Evolutionary conservation across 495 filamentous ascomycete genomes (phyloP).

Genomic region (Neurospora sp.): DNA sequence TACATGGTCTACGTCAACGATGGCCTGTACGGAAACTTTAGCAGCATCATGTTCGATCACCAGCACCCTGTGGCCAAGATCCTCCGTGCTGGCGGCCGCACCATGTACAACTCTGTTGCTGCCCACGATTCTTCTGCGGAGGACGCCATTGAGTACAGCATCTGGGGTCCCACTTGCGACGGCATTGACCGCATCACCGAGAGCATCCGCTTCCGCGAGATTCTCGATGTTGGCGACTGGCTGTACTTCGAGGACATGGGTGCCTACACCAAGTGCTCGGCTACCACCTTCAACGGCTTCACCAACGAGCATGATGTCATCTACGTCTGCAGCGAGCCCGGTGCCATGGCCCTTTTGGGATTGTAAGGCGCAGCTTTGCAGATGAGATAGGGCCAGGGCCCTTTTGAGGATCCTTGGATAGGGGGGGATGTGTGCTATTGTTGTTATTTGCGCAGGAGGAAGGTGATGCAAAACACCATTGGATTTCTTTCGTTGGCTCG

Average conservation of each 20-base stretch:
- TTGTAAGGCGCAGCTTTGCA: conserved; percentile 5
- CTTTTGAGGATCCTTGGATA: neutral
- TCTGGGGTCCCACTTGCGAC: conserved; percentile 98
- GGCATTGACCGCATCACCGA: conserved; percentile 87
- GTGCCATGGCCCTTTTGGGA: conserved; percentile 64
- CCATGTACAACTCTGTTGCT: conserved; percentile 36
- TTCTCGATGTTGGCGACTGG: conserved; percentile 89
- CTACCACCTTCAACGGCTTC: conserved; percentile 98
- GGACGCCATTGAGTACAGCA: conserved; percentile 60
- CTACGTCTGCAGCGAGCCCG: conserved; percentile 87
- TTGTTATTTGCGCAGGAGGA: neutral
- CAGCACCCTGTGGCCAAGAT: conserved; percentile 82
- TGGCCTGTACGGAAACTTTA: conserved; percentile 95
- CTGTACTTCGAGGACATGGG: conserved; percentile 98
- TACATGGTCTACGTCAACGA: conserved; percentile 98
- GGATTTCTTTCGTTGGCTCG: neutral
- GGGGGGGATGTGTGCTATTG: neutral
- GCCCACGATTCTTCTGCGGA: conserved; percentile 24
- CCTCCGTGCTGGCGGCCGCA: conserved; percentile 49
- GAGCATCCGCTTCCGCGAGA: conserved; percentile 59
- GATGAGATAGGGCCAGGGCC: neutral
- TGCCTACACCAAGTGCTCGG: conserved; percentile 94
- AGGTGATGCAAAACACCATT: neutral
- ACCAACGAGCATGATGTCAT: conserved; percentile 83
- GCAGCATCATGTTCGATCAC: conserved; percentile 98